These are phyloP conservation scores for Rhizoclosmatium sp. DNA, from an alignment of 192 early-diverging fungal species.

Conservation along the genomic window DNA sequence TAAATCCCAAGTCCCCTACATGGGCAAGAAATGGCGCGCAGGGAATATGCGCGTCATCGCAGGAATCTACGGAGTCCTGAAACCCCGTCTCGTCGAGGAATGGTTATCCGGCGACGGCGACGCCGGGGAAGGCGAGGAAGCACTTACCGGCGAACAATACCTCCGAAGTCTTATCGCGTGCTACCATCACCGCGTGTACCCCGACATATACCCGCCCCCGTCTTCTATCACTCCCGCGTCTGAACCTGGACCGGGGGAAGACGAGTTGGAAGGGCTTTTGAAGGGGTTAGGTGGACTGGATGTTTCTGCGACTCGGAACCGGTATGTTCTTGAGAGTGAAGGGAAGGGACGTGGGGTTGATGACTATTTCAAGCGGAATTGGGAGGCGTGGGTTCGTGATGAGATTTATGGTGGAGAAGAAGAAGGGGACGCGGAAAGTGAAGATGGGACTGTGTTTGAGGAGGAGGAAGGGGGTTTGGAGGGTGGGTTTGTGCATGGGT, in stretches of 20 bases:
- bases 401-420: constrained; percentile 36
- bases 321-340: not conserved
- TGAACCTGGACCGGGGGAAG: not conserved
- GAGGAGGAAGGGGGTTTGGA: not conserved
- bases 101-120: constrained; percentile 77
- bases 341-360: constrained; percentile 47
- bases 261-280: not conserved
- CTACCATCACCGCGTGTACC: constrained; percentile 65
- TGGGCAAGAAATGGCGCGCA: constrained; percentile 83
- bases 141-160: constrained; percentile 73
- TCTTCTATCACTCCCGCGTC: constrained; percentile 16
- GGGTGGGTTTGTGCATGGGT: not conserved
- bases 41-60: constrained; percentile 85
- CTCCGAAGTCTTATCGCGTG: constrained; percentile 66
- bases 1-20: constrained; percentile 79
- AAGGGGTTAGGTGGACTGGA: not conserved
- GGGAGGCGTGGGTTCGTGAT: constrained; percentile 66
- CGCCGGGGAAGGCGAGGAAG: constrained; percentile 71
- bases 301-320: not conserved
- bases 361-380: constrained; percentile 66
- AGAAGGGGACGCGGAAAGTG: not conserved
- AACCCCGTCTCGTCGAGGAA: constrained; percentile 71
- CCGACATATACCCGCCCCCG: constrained; percentile 31
- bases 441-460: not conserved
- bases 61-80: constrained; percentile 70